These are phyloP conservation scores for Coffea eugenioides DNA, from an alignment of 257 asterid species.

Conservation along the genomic window DNA sequence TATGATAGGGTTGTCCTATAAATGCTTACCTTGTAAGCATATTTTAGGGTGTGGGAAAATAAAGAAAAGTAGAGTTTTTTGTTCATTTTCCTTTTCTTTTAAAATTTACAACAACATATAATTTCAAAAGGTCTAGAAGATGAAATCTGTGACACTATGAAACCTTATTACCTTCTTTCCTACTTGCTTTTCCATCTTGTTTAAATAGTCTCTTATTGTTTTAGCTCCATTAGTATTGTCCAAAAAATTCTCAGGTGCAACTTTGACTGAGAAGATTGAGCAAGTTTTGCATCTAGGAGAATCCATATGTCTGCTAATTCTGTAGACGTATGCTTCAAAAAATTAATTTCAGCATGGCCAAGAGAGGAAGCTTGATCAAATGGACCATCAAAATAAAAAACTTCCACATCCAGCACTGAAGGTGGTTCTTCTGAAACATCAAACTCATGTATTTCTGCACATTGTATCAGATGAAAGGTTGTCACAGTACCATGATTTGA, in stretches of 20 bases:
- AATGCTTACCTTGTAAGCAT: no score
- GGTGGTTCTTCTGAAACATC: conserved; percentile 95
- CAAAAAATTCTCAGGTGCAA: conserved; percentile 82
- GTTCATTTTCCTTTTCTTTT: no score
- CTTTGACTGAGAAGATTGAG: conserved; percentile 72
- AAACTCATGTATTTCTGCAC: conserved; percentile 83
- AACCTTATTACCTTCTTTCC: conserved; percentile 70
- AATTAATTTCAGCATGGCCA: conserved; percentile 86
- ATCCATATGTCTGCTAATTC: conserved; percentile 91
- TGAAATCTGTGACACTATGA: background rate
- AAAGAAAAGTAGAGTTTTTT: no score
- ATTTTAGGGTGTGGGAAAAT: no score
- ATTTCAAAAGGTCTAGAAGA: background rate
- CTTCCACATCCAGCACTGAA: conserved; percentile 78
- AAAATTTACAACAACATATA: no score
- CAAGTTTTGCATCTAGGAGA: conserved; percentile 80
- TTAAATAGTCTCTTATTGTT: conserved; percentile 78
- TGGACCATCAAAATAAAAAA: conserved; percentile 84
- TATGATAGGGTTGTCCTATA: no score
- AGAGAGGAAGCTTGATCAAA: conserved; percentile 72
- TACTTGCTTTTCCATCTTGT: conserved; percentile 81
- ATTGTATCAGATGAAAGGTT: conserved; percentile 16
- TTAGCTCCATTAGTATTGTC: conserved; percentile 87
- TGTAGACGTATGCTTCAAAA: conserved; percentile 70
- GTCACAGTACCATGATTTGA: background rate